phyloP scores from a whole-genome alignment of 805 yeast species.

The Blastobotrys attinorum region DNA sequence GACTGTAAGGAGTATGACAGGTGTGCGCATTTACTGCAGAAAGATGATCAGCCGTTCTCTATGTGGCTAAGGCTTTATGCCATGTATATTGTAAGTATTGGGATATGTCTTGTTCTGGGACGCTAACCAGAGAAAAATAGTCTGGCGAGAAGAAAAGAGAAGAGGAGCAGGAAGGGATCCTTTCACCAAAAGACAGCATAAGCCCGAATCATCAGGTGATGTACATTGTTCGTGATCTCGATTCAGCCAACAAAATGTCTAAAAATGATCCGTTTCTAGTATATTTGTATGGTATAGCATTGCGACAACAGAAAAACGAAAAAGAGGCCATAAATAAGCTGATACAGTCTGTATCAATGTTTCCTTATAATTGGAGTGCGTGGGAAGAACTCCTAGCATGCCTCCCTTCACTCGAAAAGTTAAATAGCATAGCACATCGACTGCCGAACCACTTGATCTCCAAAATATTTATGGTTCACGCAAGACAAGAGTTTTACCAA shows the following conservation, averaged over 20 bases:
- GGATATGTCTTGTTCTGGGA: not conserved
- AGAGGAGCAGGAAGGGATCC: constrained; percentile 63
- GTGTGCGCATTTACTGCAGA: constrained; percentile 51
- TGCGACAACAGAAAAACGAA: constrained; percentile 54
- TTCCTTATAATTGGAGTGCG: constrained; percentile 89
- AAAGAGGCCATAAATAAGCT: constrained; percentile 53
- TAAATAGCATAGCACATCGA: constrained; percentile 7
- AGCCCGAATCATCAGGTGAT: constrained; percentile 27
- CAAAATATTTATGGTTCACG: constrained; percentile 55
- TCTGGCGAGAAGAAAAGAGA: constrained; percentile 71
- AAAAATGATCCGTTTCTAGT: constrained; percentile 50
- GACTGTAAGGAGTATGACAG: constrained; percentile 80
- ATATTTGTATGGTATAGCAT: constrained; percentile 64
- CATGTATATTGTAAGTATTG: constrained; percentile 36
- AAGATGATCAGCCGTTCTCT: constrained; percentile 32
- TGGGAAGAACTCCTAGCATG: constrained; percentile 76
- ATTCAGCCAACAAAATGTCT: constrained; percentile 18
- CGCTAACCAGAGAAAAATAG: constrained; percentile 1
- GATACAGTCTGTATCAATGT: constrained; percentile 51
- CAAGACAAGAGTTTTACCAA: constrained; percentile 74
- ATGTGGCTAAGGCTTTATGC: constrained; percentile 62
- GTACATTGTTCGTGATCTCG: constrained; percentile 35
- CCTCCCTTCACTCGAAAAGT: constrained; percentile 54
- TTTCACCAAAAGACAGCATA: constrained; percentile 29
- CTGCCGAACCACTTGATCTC: constrained; percentile 30